phyloP scores from a whole-genome alignment of 306 rosid genomes.

The Prunus salicina region DNA sequence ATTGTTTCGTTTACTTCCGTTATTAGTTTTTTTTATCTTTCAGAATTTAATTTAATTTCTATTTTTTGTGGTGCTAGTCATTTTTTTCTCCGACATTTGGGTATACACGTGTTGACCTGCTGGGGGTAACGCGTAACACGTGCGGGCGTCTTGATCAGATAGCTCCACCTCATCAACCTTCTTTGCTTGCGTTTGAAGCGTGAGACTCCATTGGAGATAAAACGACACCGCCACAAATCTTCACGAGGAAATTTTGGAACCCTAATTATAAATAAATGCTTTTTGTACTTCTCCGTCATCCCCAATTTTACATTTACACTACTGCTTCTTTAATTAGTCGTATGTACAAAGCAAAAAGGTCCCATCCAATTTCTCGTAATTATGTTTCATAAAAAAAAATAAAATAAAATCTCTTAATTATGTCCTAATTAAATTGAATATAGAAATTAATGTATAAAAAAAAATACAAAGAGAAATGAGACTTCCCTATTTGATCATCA shows the following conservation, averaged over 20 bases:
- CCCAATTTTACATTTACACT: neutral
- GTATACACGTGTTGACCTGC: slow-evolving; percentile 24
- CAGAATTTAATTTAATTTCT: too few relatives aligned
- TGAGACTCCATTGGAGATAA: slow-evolving; percentile 24
- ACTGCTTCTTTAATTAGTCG: neutral
- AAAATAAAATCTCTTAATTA: neutral
- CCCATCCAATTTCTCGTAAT: neutral
- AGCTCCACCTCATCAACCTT: slow-evolving; percentile 48
- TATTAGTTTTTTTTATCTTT: too few relatives aligned
- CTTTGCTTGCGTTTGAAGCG: slow-evolving; percentile 59
- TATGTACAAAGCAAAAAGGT: neutral
- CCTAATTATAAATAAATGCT: neutral
- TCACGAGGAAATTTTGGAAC: neutral
- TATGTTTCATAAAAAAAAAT: too few relatives aligned
- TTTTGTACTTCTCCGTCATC: neutral
- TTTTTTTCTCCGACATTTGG: neutral
- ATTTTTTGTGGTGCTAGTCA: too few relatives aligned
- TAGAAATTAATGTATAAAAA: neutral
- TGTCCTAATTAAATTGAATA: neutral
- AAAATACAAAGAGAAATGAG: neutral
- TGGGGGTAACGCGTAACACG: slow-evolving; percentile 33
- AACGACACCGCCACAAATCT: neutral
- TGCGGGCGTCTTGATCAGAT: slow-evolving; percentile 49
- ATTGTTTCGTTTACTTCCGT: too few relatives aligned
- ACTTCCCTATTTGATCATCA: neutral